These are phyloP conservation scores for Suhomyces chickasaworum DNA, from an alignment of 1,139 yeast genomes.

Conservation along the genomic window DNA sequence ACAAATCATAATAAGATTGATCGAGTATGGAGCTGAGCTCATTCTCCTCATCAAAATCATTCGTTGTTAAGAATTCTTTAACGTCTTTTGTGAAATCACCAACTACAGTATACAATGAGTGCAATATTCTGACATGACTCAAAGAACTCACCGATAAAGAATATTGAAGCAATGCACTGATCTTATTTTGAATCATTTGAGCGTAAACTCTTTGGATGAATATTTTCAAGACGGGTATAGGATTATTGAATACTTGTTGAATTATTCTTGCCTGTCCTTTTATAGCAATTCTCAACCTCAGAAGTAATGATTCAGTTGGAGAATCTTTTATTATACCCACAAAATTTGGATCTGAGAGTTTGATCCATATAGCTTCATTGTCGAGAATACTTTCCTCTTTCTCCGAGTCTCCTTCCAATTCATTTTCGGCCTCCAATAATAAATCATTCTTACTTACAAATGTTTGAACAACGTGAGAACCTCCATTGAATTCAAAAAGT, in stretches of 20 bases:
- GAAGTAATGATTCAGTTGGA: conserved; percentile 36
- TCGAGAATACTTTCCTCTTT: conserved; percentile 43
- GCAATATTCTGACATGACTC: conserved; percentile 78
- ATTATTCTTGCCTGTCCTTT: conserved; percentile 75
- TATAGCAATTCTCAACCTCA: conserved; percentile 45
- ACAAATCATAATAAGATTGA: conserved; percentile 70
- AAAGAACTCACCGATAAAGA: conserved; percentile 67
- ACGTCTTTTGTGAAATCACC: conserved; percentile 68
- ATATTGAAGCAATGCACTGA: conserved; percentile 61
- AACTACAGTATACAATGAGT: conserved; percentile 61
- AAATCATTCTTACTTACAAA: conserved; percentile 82
- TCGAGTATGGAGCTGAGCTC: conserved; percentile 63
- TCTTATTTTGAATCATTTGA: conserved; percentile 69
- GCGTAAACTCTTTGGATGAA: conserved; percentile 80
- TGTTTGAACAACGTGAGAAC: conserved; percentile 76
- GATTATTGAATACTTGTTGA: conserved; percentile 68
- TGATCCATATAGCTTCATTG: conserved; percentile 41
- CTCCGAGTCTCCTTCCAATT: conserved; percentile 33
- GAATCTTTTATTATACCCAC: conserved; percentile 35
- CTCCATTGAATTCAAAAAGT: conserved; percentile 83
- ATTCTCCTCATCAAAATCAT: conserved; percentile 46
- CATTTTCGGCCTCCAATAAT: conserved; percentile 44
- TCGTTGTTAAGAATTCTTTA: conserved; percentile 56
- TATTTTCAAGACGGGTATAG: conserved; percentile 63
- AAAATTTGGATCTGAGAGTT: conserved; percentile 40